A percentile compares a stretch with the other conserved stretches of the same genome.
These are phyloP conservation scores for Gynandropsis gynandra DNA, from an alignment of 345 rosid genomes.

Conservation along the genomic window DNA sequence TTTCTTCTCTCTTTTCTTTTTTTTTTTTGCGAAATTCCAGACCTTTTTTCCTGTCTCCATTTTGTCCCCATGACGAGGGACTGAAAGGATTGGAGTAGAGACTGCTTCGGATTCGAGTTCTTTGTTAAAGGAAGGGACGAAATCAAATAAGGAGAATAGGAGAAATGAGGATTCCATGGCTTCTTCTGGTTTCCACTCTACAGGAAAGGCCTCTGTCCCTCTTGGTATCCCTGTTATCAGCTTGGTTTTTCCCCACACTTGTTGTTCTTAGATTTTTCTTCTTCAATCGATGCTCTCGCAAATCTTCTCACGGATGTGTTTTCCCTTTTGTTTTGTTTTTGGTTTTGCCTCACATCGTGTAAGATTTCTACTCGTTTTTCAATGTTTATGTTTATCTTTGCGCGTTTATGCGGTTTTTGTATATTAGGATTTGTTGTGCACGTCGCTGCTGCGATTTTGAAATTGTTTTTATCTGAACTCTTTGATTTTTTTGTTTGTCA, in stretches of 20 bases:
- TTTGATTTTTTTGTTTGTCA: too few species aligned
- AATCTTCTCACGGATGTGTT: not conserved
- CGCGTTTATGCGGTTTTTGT: too few species aligned
- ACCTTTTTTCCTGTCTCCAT: not conserved
- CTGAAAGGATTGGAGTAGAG: not conserved
- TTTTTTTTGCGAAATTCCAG: too few species aligned
- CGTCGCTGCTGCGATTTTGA: too few species aligned
- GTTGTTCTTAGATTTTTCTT: too few species aligned
- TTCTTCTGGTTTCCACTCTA: conserved; percentile 25
- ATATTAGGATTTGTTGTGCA: too few species aligned
- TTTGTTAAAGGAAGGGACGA: conserved; percentile 15
- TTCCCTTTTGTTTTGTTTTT: not conserved
- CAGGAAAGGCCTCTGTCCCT: conserved; percentile 32
- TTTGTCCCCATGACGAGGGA: conserved; percentile 3
- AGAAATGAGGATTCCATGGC: conserved; percentile 16
- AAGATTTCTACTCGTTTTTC: not conserved
- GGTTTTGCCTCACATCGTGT: not conserved
- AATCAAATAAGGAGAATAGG: conserved; percentile 8
- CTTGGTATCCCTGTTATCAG: not conserved
- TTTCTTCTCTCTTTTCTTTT: conserved; percentile 2
- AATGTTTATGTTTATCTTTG: too few species aligned
- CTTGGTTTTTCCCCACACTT: not conserved
- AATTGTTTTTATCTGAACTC: too few species aligned
- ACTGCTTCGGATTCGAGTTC: conserved; percentile 1
- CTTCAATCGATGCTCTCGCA: not conserved